Percentiles rank a stretch among this genome's conserved stretches.
phyloP scores from a whole-genome alignment of 1,139 yeast genomes.

The Candida sp. region DNA sequence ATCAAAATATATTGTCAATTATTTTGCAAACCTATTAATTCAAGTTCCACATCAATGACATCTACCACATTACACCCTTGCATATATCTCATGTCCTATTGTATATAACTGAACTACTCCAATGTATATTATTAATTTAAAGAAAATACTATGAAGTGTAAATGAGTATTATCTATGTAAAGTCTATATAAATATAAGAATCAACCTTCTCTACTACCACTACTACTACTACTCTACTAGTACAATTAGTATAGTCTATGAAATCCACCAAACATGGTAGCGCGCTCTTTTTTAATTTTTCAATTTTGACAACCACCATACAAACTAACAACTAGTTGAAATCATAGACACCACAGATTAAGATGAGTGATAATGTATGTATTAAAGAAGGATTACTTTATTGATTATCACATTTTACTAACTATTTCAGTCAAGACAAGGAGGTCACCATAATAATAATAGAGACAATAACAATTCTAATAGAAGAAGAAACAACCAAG shows the following conservation, averaged over 20 bases:
- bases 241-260: too few relatives aligned
- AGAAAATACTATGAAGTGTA: too few relatives aligned
- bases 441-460: slow-evolving; percentile 5
- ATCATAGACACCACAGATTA: background rate
- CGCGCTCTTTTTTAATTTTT: background rate
- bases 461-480: slow-evolving; percentile 5
- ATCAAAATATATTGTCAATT: too few relatives aligned
- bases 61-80: background rate
- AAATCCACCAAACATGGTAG: background rate
- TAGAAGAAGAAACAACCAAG: slow-evolving; percentile 22
- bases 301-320: too few relatives aligned
- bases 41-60: background rate
- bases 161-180: too few relatives aligned
- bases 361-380: slow-evolving; percentile 12
- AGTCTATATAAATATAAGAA: too few relatives aligned
- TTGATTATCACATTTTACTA: background rate
- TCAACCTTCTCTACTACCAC: too few relatives aligned
- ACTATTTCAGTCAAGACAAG: slow-evolving; percentile 2
- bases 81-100: background rate
- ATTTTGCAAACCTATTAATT: too few relatives aligned
- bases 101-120: background rate
- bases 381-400: background rate
- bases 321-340: too few relatives aligned
- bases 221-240: too few relatives aligned
- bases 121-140: too few relatives aligned